These are phyloP conservation scores for Amyloporia xantha DNA, from an alignment of 768 basidiomycete genomes.

Conservation along the genomic window DNA sequence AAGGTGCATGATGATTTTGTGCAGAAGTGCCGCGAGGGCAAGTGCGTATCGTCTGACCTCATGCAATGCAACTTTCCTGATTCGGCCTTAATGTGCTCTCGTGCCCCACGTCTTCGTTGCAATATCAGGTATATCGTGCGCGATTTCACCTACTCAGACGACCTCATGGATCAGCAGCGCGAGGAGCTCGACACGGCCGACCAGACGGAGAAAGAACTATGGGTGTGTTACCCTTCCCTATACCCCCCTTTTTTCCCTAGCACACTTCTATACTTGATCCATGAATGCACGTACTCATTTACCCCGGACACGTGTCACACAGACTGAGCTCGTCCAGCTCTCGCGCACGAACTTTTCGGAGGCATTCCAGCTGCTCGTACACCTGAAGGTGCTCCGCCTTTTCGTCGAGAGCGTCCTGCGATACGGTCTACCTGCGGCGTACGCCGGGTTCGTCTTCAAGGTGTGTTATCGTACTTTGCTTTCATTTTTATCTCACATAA, in stretches of 20 bases:
- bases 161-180: constrained; percentile 69
- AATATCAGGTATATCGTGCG: constrained; percentile 76
- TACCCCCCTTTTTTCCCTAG: background rate
- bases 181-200: constrained; percentile 77
- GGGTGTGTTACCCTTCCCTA: constrained; percentile 54
- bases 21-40: constrained; percentile 93
- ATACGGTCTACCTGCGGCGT: constrained; percentile 92
- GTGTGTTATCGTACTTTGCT: constrained; percentile 31
- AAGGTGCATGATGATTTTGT: constrained; percentile 87
- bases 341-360: constrained; percentile 96
- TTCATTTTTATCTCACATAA: no score
- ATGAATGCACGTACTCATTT: no score
- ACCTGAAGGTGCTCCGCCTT: constrained; percentile 84
- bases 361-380: constrained; percentile 88
- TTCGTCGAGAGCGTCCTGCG: constrained; percentile 94
- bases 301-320: constrained; percentile 6
- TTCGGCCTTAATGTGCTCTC: constrained; percentile 3
- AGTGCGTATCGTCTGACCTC: constrained; percentile 41
- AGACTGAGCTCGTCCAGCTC: constrained; percentile 89
- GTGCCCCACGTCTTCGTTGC: background rate
- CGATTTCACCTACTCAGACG: constrained; percentile 89
- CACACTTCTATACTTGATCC: no score
- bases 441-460: constrained; percentile 75
- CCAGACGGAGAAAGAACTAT: constrained; percentile 90
- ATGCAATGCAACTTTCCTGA: background rate